phyloP scores from a whole-genome alignment of 2,329 filamentous ascomycete species.

The Magnaporthales sp. region DNA sequence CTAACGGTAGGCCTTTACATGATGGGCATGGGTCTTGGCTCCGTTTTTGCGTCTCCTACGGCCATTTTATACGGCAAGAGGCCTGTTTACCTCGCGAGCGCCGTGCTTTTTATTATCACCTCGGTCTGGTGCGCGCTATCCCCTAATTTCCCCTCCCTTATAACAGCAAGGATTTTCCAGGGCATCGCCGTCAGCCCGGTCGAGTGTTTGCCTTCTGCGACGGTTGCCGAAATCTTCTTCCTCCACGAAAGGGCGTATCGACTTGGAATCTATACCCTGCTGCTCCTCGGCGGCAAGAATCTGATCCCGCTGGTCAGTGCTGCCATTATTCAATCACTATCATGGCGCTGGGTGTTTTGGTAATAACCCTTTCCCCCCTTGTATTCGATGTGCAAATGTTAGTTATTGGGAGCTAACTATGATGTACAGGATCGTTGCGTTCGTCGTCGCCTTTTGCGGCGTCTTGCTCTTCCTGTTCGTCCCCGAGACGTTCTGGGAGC shows the following conservation, averaged over 20 bases:
- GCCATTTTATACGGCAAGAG: constrained; percentile 88
- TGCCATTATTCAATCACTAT: constrained; percentile 65
- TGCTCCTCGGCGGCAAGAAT: constrained; percentile 87
- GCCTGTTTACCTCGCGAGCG: constrained; percentile 78
- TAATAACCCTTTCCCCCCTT: constrained; percentile 26
- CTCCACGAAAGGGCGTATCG: constrained; percentile 89
- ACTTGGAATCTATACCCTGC: constrained; percentile 83
- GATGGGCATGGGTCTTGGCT: constrained; percentile 83
- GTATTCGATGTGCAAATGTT: constrained; percentile 9
- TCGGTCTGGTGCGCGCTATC: constrained; percentile 83
- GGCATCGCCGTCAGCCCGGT: constrained; percentile 83
- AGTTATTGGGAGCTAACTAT: constrained; percentile 14
- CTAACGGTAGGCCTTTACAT: constrained; percentile 89
- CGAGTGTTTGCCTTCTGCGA: constrained; percentile 86
- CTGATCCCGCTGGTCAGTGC: constrained; percentile 81
- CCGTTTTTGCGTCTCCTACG: constrained; percentile 79
- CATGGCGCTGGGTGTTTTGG: constrained; percentile 92
- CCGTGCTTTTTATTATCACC: constrained; percentile 67
- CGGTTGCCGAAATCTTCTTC: constrained; percentile 94
- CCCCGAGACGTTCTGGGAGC: constrained; percentile 93
- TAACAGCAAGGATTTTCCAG: constrained; percentile 77
- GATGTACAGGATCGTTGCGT: constrained; percentile 61
- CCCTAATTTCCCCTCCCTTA: constrained; percentile 68
- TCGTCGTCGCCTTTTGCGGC: constrained; percentile 65
- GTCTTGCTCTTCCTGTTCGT: constrained; percentile 79